Percentiles rank a stretch among this genome's conserved stretches.
Evolutionary conservation across 768 basidiomycete genomes (phyloP).

Genomic region (Collybia nuda): DNA sequence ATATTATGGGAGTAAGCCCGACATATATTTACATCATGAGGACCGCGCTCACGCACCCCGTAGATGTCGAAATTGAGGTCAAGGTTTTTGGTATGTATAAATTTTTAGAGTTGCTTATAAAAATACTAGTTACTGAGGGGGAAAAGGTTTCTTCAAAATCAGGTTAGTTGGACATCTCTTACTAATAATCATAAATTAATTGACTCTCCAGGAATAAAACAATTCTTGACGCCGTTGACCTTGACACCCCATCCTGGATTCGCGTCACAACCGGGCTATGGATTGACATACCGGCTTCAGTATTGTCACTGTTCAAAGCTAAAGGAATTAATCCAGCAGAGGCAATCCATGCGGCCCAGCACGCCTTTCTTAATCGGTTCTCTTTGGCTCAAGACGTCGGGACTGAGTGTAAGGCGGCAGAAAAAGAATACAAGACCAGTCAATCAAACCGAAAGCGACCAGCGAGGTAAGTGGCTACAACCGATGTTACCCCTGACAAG

Average conservation of each 20-base stretch:
- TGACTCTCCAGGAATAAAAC: constrained; percentile 42
- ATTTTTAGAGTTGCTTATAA: background rate
- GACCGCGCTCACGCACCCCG: background rate
- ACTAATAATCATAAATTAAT: background rate
- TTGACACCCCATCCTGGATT: constrained; percentile 78
- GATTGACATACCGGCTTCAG: constrained; percentile 66
- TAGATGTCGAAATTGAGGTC: constrained; percentile 64
- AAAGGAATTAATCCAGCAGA: constrained; percentile 69
- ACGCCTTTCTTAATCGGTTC: constrained; percentile 81
- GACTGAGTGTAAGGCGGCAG: constrained; percentile 81
- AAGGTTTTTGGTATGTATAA: constrained; percentile 69
- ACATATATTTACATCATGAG: background rate
- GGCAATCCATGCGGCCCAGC: constrained; percentile 83
- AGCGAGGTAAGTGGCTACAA: constrained; percentile 44
- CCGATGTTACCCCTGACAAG: background rate
- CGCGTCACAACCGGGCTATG: constrained; percentile 73
- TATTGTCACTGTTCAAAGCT: constrained; percentile 49
- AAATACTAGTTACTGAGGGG: background rate
- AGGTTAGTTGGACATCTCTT: constrained; percentile 33
- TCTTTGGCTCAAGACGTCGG: constrained; percentile 64
- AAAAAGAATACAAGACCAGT: constrained; percentile 65
- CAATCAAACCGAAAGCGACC: constrained; percentile 64
- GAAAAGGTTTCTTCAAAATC: constrained; percentile 76
- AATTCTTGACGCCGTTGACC: constrained; percentile 76
- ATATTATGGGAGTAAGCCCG: constrained; percentile 70